Percentiles rank a stretch among this genome's conserved stretches.
phyloP scores from a whole-genome alignment of 768 basidiomycete species.

The Pseudohyphozyma bogoriensis region DNA sequence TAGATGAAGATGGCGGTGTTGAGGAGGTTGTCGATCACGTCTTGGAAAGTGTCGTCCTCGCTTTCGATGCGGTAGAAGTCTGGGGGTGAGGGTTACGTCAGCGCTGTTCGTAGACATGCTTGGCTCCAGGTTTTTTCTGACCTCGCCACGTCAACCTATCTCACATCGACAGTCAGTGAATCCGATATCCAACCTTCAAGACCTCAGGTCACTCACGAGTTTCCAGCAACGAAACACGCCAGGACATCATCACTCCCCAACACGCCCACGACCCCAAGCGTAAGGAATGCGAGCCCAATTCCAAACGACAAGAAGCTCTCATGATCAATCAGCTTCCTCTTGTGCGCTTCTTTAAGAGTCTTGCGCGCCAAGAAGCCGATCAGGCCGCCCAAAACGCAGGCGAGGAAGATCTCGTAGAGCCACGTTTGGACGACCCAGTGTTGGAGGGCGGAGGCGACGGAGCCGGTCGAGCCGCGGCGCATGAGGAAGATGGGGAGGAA shows the following conservation, averaged over 20 bases:
- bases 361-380: constrained; percentile 40
- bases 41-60: constrained; percentile 33
- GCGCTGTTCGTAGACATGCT: no score
- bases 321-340: constrained; percentile 38
- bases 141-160: constrained; percentile 22
- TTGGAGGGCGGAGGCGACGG: constrained; percentile 36
- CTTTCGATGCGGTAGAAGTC: constrained; percentile 24
- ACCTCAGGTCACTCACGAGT: constrained; percentile 15
- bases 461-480: constrained; percentile 28
- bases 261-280: constrained; percentile 37
- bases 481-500: constrained; percentile 39
- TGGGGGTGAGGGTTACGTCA: no score
- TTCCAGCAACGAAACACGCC: constrained; percentile 38
- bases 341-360: constrained; percentile 35
- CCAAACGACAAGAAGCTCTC: constrained; percentile 38
- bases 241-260: constrained; percentile 43
- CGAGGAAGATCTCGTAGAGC: constrained; percentile 40
- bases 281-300: constrained; percentile 27
- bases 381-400: constrained; percentile 36
- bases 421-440: constrained; percentile 37
- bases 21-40: constrained; percentile 21
- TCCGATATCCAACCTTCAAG: background rate
- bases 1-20: constrained; percentile 36
- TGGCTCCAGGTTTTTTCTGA: no score
- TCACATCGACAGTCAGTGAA: background rate